These are phyloP conservation scores for Pseudopithomyces chartarum DNA, from an alignment of 2,329 filamentous ascomycete species.

Conservation along the genomic window DNA sequence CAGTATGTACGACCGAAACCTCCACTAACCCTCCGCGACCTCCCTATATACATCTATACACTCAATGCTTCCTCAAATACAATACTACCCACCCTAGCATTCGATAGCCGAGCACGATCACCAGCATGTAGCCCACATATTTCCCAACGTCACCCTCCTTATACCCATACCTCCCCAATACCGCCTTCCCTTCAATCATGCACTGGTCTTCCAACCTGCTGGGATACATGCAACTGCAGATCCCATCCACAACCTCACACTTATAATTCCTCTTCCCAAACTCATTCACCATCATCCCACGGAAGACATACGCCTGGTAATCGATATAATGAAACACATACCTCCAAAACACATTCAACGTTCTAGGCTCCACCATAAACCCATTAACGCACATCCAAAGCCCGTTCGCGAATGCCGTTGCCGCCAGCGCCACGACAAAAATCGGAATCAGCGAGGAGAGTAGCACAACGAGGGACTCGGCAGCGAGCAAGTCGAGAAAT, in stretches of 20 bases:
- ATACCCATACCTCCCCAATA: slow-evolving; percentile 74
- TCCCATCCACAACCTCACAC: slow-evolving; percentile 53
- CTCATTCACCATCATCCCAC: slow-evolving; percentile 94
- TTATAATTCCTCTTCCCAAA: slow-evolving; percentile 69
- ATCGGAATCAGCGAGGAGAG: slow-evolving; percentile 74
- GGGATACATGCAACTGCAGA: slow-evolving; percentile 73
- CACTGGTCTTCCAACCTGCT: slow-evolving; percentile 67
- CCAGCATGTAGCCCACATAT: slow-evolving; percentile 78
- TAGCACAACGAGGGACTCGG: slow-evolving; percentile 81
- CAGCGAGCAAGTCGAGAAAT: slow-evolving; percentile 81
- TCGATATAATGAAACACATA: slow-evolving; percentile 91
- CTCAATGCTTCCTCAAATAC: slow-evolving; percentile 41
- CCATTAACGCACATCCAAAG: slow-evolving; percentile 88
- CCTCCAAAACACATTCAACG: slow-evolving; percentile 82
- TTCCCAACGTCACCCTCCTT: slow-evolving; percentile 64
- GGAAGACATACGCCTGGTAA: slow-evolving; percentile 84
- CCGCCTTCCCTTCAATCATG: slow-evolving; percentile 70
- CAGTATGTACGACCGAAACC: no score
- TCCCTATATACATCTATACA: no score
- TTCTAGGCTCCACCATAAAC: slow-evolving; percentile 74
- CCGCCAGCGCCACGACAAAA: slow-evolving; percentile 78
- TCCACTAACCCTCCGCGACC: no score
- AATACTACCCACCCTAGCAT: slow-evolving; percentile 70
- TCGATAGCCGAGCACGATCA: slow-evolving; percentile 75
- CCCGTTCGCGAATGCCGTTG: slow-evolving; percentile 84